These are phyloP conservation scores for Candida hispaniensis DNA, from an alignment of 805 yeast species.

Conservation along the genomic window DNA sequence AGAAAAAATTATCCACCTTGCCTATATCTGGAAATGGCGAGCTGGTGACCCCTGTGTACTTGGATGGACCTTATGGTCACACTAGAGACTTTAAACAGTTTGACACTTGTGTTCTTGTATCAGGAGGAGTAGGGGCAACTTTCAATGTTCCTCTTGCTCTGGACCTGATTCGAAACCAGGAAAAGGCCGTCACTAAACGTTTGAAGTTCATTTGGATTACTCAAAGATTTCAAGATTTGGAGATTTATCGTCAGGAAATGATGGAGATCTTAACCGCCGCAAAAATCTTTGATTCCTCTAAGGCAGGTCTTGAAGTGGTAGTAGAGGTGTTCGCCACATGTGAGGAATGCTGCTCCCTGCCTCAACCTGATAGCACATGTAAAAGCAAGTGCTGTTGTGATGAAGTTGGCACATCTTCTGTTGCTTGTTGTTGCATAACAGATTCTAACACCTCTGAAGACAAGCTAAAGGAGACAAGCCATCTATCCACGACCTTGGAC, in stretches of 20 bases:
- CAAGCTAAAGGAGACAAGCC: too few relatives aligned
- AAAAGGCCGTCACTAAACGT: conserved; percentile 11
- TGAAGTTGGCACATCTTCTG: conserved; percentile 4
- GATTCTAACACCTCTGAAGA: conserved; percentile 3
- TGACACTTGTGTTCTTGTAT: conserved; percentile 33
- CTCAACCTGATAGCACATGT: conserved; percentile 4
- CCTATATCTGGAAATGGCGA: conserved; percentile 20
- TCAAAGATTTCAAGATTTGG: conserved; percentile 13
- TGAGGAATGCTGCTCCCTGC: conserved; percentile 11
- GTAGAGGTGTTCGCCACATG: conserved; percentile 13
- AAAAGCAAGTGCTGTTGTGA: conserved; percentile 7
- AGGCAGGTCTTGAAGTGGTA: conserved; percentile 6
- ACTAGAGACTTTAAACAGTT: conserved; percentile 36
- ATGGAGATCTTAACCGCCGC: conserved; percentile 2
- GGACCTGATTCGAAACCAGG: conserved; percentile 30
- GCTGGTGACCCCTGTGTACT: conserved; percentile 25
- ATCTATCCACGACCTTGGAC: conserved; percentile 2
- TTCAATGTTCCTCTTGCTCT: conserved; percentile 38
- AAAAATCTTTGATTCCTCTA: conserved; percentile 1
- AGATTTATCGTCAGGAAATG: conserved; percentile 1
- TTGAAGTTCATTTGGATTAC: conserved; percentile 13
- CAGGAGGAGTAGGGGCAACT: conserved; percentile 40
- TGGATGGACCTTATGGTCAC: conserved; percentile 37
- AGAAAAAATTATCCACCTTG: conserved; percentile 24
- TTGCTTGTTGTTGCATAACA: conserved; percentile 8